Percentiles rank a stretch among this genome's conserved stretches.
These are phyloP conservation scores for Termitomyces eurrhizus DNA, from an alignment of 768 basidiomycete species.

Conservation along the genomic window DNA sequence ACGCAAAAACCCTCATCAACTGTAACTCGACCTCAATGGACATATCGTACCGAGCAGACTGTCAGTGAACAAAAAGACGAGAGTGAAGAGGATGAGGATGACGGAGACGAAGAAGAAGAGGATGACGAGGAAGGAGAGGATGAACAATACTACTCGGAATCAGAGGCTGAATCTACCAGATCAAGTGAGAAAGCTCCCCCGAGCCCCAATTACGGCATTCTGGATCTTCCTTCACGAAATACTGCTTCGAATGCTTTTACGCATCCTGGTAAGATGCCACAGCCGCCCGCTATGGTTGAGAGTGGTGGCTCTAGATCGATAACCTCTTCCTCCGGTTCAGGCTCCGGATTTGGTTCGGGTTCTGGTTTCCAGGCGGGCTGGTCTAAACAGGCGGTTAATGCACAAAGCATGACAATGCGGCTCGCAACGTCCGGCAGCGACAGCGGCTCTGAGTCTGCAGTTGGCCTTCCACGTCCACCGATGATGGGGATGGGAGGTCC, in stretches of 20 bases:
- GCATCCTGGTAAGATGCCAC: conserved; percentile 11
- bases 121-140: conserved; percentile 7
- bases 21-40: neutral
- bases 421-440: conserved; percentile 10
- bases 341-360: neutral
- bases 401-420: conserved; percentile 19
- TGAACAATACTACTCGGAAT: conserved; percentile 17
- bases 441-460: neutral
- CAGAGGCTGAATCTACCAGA: conserved; percentile 11
- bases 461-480: conserved; percentile 11
- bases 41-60: neutral
- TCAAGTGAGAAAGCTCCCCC: conserved; percentile 8
- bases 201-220: conserved; percentile 43
- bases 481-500: conserved; percentile 4
- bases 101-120: neutral
- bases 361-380: conserved; percentile 2
- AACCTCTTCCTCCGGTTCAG: conserved; percentile 1
- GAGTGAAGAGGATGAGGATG: conserved; percentile 5
- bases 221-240: conserved; percentile 33
- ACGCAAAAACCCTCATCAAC: neutral
- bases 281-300: conserved; percentile 6
- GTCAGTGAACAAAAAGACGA: neutral
- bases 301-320: neutral
- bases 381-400: conserved; percentile 1
- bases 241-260: neutral